These are phyloP conservation scores for Albophoma yamanashiensis DNA, from an alignment of 2,329 filamentous ascomycete species.

Conservation along the genomic window DNA sequence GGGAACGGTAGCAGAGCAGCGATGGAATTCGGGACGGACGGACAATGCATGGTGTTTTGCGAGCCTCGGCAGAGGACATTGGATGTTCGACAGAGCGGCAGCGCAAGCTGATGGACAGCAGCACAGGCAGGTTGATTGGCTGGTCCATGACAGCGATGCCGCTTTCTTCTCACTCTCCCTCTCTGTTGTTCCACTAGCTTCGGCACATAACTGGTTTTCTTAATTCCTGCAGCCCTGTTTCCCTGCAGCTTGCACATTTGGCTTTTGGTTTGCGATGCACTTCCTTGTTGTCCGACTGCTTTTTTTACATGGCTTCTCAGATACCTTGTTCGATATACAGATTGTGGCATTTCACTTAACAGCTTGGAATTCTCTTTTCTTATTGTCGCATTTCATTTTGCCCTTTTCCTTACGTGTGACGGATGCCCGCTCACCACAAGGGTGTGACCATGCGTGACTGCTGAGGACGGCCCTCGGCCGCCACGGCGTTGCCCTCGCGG, in stretches of 20 bases:
- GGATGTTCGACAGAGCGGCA: constrained; percentile 18
- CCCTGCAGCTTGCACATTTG: constrained; percentile 11
- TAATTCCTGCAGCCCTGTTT: constrained; percentile 13
- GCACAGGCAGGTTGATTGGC: constrained; percentile 31
- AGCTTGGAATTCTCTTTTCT: background rate
- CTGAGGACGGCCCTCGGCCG: background rate
- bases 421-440: background rate
- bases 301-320: constrained; percentile 25
- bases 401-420: constrained; percentile 1
- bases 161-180: constrained; percentile 24
- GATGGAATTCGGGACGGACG: constrained; percentile 12
- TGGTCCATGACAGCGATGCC: constrained; percentile 36
- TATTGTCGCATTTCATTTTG: background rate
- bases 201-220: constrained; percentile 25
- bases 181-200: constrained; percentile 26
- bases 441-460: background rate
- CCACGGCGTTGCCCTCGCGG: constrained; percentile 6
- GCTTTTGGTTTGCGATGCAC: constrained; percentile 13
- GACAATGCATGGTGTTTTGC: constrained; percentile 13
- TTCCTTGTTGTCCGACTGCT: constrained; percentile 11
- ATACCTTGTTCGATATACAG: constrained; percentile 53
- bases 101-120: constrained; percentile 34
- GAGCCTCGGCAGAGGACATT: constrained; percentile 14
- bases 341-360: constrained; percentile 8
- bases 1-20: constrained; percentile 10